Conservation (phyloP, 441 rosid genomes). For the Jatropha podagrica region DNA sequence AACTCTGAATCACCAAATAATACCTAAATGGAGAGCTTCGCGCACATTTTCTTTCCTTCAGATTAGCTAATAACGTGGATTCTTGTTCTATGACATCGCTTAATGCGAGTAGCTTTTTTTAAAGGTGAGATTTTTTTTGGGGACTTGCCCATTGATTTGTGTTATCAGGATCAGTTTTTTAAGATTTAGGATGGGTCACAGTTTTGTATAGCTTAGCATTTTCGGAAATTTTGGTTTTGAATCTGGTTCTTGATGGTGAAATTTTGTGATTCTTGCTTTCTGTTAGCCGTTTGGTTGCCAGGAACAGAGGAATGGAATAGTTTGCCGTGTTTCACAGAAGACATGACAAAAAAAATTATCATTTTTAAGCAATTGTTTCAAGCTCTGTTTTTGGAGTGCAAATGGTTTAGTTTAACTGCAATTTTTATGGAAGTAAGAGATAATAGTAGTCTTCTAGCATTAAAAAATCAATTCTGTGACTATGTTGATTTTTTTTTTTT, state of each 20-base stretch:
- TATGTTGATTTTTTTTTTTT: not conserved
- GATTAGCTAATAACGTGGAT: not conserved
- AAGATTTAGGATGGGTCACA: not conserved
- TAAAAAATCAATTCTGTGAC: not conserved
- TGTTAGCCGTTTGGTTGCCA: not conserved
- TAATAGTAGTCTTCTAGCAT: not conserved
- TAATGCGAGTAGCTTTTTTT: not conserved
- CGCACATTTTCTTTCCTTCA: not conserved
- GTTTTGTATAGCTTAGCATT: not conserved
- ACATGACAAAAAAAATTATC: not conserved
- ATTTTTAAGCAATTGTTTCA: not conserved
- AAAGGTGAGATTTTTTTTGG: too few species aligned
- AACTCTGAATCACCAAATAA: not conserved
- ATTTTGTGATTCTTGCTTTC: not conserved
- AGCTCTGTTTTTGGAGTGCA: not conserved
- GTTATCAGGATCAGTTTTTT: not conserved
- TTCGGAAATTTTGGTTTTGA: constrained; percentile 1
- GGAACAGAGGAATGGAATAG: not conserved
- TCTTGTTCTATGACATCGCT: not conserved
- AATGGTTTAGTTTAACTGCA: not conserved
- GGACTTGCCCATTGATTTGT: too few species aligned
- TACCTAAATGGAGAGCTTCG: constrained; percentile 2
- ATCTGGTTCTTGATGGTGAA: not conserved
- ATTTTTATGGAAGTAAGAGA: not conserved
- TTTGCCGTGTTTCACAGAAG: not conserved